A percentile compares a stretch with the other conserved stretches of the same genome.
Evolutionary conservation across 2,329 filamentous ascomycete genomes (phyloP).

Genomic region (Colletotrichum magnum): DNA sequence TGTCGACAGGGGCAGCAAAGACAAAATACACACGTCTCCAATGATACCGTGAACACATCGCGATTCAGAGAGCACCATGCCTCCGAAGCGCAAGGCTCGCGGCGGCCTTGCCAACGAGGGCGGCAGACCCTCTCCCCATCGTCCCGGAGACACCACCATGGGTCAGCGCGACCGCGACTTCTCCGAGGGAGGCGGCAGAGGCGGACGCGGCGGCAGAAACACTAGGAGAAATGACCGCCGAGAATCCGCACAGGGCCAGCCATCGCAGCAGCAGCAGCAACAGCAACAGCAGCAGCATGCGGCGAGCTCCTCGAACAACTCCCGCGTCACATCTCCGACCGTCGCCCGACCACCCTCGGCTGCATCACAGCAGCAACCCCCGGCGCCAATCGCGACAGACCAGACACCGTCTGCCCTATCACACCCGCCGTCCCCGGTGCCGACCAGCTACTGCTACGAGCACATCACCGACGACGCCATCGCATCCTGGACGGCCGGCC

Average conservation of each 20-base stretch:
- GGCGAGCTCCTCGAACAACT: constrained; percentile 26
- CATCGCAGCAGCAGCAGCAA: constrained; percentile 16
- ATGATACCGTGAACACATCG: constrained; percentile 43
- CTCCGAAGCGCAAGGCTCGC: constrained; percentile 72
- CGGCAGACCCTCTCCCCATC: constrained; percentile 73
- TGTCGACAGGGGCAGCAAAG: background rate
- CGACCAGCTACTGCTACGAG: constrained; percentile 77
- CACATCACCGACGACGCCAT: constrained; percentile 81
- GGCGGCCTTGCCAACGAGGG: constrained; percentile 65
- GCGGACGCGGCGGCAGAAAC: constrained; percentile 60
- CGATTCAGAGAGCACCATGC: constrained; percentile 57
- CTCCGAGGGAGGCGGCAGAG: constrained; percentile 59
- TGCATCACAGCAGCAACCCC: constrained; percentile 47
- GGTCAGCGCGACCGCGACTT: constrained; percentile 71
- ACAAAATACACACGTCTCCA: constrained; percentile 14
- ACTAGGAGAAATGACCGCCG: constrained; percentile 65
- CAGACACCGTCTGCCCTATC: constrained; percentile 43
- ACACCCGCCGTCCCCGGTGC: constrained; percentile 50
- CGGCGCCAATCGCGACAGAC: constrained; percentile 45
- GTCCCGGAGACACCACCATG: constrained; percentile 68
- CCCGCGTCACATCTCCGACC: constrained; percentile 36
- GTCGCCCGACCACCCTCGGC: constrained; percentile 25
- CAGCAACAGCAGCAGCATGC: constrained; percentile 14
- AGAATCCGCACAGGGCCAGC: constrained; percentile 61
- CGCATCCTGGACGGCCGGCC: constrained; percentile 77